Evolutionary conservation across 2,329 filamentous ascomycete species (phyloP), one percentile per base, ranked within the genome.

Genomic region (Zopfia rhizophila): DNA sequence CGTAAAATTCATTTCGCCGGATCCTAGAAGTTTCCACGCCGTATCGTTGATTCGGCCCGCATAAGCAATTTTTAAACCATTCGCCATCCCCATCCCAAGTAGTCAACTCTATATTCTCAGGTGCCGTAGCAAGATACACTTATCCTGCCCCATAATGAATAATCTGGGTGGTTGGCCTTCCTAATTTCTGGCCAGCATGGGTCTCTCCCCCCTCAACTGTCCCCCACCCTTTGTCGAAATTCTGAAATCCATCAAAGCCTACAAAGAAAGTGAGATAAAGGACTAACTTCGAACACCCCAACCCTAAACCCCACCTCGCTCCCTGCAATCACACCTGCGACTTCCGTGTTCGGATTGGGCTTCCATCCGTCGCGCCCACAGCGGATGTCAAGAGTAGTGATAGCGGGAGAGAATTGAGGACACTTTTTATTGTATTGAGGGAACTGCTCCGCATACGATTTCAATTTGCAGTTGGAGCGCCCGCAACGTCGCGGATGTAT

Each of bases 51-150:
- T 25, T 2, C 38, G 36, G 4, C 51, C 53, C 10, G 33, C 39
- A 18, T 51, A 55, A 8, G 36, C 55, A 14, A 60, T 57, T 35
- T 60, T 55, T 60, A 42, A 60, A 60, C 25, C 39, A 57, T 32
- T 60, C 51, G 1, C 56, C 54, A 5, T 18, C 42, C 10, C 46
- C 56, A 27, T 55, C 54, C 25, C 57, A 60, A 3, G 45, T 39
- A 11, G 29, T 45, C 8, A 60, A 18, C 10, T 27, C 19, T 4
- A 24, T 27, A 5, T 21, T 40, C 1, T 41, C 28, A 3, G 56
- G 49, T 7, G 53, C 24, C 17, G 39, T 49, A 1, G 56, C 57
- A 7, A 60, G 21, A 29, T 57, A 59, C 11, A 57, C 44, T 41
- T 55, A 46, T n/a, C 51, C 56, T 2, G 56, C 53, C 0, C 54